A percentile compares a stretch with the other conserved stretches of the same genome.
Evolutionary conservation across 129 eudicot genomes (phyloP).

Genomic region (Calendula officinalis): DNA sequence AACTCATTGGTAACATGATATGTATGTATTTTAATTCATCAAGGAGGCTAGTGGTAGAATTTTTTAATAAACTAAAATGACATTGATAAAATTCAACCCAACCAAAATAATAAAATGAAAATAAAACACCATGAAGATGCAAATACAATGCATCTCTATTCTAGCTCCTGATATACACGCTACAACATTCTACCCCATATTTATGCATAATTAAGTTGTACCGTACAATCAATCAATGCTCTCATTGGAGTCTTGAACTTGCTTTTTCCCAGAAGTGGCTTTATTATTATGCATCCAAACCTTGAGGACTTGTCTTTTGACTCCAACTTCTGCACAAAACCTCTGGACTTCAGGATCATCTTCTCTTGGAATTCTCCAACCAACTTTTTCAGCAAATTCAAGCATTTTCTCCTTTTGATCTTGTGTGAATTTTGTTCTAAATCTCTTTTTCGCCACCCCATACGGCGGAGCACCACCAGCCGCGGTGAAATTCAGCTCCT

Average conservation of each 20-base stretch:
- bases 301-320: slow-evolving; percentile 76
- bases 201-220: slow-evolving; percentile 27
- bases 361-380: slow-evolving; percentile 83
- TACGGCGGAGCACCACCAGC: slow-evolving; percentile 35
- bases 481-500: slow-evolving; percentile 53
- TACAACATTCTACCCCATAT: slow-evolving; percentile 30
- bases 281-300: slow-evolving; percentile 94
- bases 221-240: slow-evolving; percentile 30
- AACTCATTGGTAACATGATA: too few species aligned
- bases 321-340: slow-evolving; percentile 70
- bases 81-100: slow-evolving; percentile 26
- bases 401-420: slow-evolving; percentile 26
- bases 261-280: slow-evolving; percentile 52
- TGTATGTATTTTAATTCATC: neutral
- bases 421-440: slow-evolving; percentile 7
- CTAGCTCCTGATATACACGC: slow-evolving; percentile 20
- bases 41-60: neutral
- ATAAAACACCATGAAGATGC: slow-evolving; percentile 15
- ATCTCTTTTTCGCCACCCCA: slow-evolving; percentile 46
- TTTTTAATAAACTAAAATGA: slow-evolving; percentile 8
- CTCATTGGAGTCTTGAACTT: slow-evolving; percentile 39
- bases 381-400: slow-evolving; percentile 76
- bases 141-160: slow-evolving; percentile 19
- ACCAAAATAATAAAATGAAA: slow-evolving; percentile 10
- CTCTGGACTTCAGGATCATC: slow-evolving; percentile 72